These are phyloP conservation scores for Puccinia polysora DNA, from an alignment of 1,284 basidiomycete genomes.

Conservation along the genomic window DNA sequence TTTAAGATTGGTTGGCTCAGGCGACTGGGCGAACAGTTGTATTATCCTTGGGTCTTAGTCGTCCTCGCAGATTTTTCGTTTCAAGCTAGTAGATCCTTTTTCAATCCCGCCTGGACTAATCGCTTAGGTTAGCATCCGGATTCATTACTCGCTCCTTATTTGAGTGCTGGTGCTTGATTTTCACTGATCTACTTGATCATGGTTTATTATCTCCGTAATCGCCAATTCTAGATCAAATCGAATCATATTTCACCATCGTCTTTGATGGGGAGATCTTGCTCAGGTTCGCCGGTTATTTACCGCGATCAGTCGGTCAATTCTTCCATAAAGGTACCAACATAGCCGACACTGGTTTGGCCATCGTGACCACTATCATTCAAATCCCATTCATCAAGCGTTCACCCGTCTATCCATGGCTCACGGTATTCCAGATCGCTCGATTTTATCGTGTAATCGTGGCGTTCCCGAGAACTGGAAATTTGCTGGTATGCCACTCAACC, in stretches of 20 bases:
- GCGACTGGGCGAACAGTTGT: conserved; percentile 22
- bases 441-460: conserved; percentile 92
- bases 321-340: conserved; percentile 65
- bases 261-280: conserved; percentile 86
- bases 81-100: conserved; percentile 69
- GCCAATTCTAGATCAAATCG: conserved; percentile 66
- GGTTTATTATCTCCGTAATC: too few species aligned
- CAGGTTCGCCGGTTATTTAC: conserved; percentile 68
- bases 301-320: conserved; percentile 72
- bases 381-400: conserved; percentile 67
- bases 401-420: conserved; percentile 81
- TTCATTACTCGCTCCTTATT: neutral
- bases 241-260: conserved; percentile 72
- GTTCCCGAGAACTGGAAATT: conserved; percentile 74
- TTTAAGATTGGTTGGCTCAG: conserved; percentile 31
- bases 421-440: conserved; percentile 76
- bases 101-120: conserved; percentile 58
- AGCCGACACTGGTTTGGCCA: conserved; percentile 75
- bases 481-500: conserved; percentile 60
- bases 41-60: conserved; percentile 60
- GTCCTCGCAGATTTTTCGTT: conserved; percentile 60
- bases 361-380: conserved; percentile 75
- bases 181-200: conserved; percentile 7
- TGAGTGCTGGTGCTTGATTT: neutral
- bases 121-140: conserved; percentile 40